These are phyloP conservation scores for Pholiota molesta DNA, from an alignment of 768 basidiomycete genomes.

Conservation along the genomic window DNA sequence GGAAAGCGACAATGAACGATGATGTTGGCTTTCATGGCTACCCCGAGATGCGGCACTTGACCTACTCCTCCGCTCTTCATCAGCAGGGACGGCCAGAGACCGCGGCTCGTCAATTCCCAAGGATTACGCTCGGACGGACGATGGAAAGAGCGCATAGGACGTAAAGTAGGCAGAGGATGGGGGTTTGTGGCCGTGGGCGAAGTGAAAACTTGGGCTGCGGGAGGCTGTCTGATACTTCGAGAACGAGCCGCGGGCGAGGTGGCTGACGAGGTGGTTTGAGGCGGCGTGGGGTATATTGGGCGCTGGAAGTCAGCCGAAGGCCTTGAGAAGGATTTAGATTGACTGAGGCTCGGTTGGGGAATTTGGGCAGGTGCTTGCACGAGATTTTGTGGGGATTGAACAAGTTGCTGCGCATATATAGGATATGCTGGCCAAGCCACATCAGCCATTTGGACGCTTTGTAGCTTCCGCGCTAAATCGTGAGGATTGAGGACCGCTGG, in stretches of 20 bases:
- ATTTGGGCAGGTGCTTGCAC: conserved; percentile 3
- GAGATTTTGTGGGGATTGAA: background rate
- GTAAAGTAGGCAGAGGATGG: conserved; percentile 35
- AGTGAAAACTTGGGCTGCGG: conserved; percentile 19
- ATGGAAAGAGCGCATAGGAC: conserved; percentile 65
- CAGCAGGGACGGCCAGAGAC: conserved; percentile 34
- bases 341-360: conserved; percentile 1
- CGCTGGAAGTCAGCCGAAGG: conserved; percentile 17
- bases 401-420: conserved; percentile 1
- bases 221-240: conserved; percentile 17
- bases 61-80: conserved; percentile 24
- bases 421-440: conserved; percentile 12
- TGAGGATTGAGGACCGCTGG: conserved; percentile 48
- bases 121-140: conserved; percentile 37
- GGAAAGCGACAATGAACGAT: conserved; percentile 9
- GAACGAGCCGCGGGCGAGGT: conserved; percentile 13
- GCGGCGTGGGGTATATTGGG: background rate
- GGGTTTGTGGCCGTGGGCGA: conserved; percentile 20
- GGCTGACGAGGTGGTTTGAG: conserved; percentile 6
- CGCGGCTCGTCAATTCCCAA: conserved; percentile 31
- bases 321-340: conserved; percentile 19
- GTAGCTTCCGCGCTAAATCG: conserved; percentile 61
- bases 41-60: conserved; percentile 1
- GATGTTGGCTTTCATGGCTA: conserved; percentile 9
- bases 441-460: conserved; percentile 45